Base-by-base conservation (phyloP, 2,329 filamentous ascomycete species). In the Aspergillus carbonarius region DNA sequence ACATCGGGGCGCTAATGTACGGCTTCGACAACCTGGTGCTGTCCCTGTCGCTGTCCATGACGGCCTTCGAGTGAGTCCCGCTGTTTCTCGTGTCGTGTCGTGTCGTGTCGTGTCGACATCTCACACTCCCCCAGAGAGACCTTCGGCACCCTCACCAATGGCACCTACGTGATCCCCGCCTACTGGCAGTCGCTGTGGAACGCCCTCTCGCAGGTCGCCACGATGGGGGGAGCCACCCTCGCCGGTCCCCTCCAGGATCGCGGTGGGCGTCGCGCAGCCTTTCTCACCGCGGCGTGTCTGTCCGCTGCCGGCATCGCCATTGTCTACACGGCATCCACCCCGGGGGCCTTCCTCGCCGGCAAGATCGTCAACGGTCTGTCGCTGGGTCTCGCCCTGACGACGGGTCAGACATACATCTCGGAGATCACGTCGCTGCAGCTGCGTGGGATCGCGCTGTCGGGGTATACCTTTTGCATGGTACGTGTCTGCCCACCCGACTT, bases 151-250 rank as follows among this genome's bases (percentile, higher is more conserved):
- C 13, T 42, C 12, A 32, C 20, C 15, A 12, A 42, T 3, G 54
- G 54, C 1, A n/a, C 44, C 1, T 48, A 49, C 12, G 39, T 51
- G 12, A 57, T 57, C 17, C 25, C 47, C 13, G 54, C 54, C 1
- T 57, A 40, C 35, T 57, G 54, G 54, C 54, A 51, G 23, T 50
- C 46, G 4, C 35, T 57, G 15, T 57, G 54, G 54, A 57, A 57
- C 15, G 54, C 54, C 13, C 25, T 57, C 1, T 40, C 47, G 2
- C 54, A 57, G 18, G 23, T 57, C 13, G 54, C 46, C 3, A 44
- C 47, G 20, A 57, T 57, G 54, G 17, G 51, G 2, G 54, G 54
- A 1, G 13, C 54, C 17, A 51, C 30, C 4, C 17, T 39, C 1
- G 48, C 27, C 1, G 54, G 54, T 13, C 37, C 37, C 8, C 30